Percentiles rank a stretch among this genome's conserved stretches.
These are phyloP conservation scores for Cryphonectria japonica DNA, from an alignment of 2,329 filamentous ascomycete genomes.

Conservation along the genomic window DNA sequence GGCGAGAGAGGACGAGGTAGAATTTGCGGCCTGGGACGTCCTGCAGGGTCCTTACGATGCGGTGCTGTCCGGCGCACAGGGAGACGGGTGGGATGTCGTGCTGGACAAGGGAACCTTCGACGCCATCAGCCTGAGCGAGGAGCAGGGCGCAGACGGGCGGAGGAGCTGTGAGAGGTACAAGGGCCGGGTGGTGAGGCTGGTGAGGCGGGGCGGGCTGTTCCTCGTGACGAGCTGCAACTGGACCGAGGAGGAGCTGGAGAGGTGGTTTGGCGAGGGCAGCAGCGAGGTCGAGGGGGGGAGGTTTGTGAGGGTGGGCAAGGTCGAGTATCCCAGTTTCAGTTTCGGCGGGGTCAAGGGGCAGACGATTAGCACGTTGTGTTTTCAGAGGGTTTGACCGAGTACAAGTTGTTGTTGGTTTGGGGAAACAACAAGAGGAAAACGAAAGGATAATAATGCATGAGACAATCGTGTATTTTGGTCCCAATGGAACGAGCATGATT, in stretches of 20 bases:
- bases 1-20: constrained; percentile 35
- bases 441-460: too few relatives aligned
- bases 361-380: constrained; percentile 86
- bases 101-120: constrained; percentile 99
- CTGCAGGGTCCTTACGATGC: constrained; percentile 47
- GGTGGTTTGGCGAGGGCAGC: constrained; percentile 66
- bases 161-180: constrained; percentile 78
- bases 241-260: constrained; percentile 83
- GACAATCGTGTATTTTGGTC: not conserved
- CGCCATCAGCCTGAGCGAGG: constrained; percentile 77
- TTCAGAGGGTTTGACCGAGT: constrained; percentile 52
- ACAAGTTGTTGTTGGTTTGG: not conserved
- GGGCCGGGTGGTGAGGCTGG: constrained; percentile 66
- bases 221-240: constrained; percentile 97
- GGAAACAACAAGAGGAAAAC: not conserved
- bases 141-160: constrained; percentile 54
- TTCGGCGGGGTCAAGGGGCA: constrained; percentile 90
- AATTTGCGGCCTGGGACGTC: constrained; percentile 66
- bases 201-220: constrained; percentile 73
- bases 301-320: constrained; percentile 66
- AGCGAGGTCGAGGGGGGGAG: constrained; percentile 36
- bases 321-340: constrained; percentile 83
- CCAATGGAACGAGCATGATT: not conserved
- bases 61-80: constrained; percentile 37
- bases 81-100: constrained; percentile 79